Base-by-base conservation (phyloP, 805 yeast species). In the Ogataea neopini region DNA sequence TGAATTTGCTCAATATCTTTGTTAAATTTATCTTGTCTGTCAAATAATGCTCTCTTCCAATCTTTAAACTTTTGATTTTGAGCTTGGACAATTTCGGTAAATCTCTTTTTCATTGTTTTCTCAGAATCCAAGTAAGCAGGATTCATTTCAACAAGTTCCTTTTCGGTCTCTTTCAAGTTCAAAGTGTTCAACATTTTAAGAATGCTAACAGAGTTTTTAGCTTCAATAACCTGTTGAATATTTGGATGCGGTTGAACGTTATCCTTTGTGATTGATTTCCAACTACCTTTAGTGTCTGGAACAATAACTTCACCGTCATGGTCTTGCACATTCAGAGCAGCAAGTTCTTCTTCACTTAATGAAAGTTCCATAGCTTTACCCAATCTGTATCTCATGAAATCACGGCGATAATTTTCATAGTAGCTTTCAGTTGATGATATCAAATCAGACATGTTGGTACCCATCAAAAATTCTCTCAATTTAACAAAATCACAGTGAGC, bases 381-480 rank as follows among this genome's bases (percentile, higher is more conserved):
- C 36, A 64, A 44, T 51, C 67, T 54, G 50, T 59, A 64, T 35
- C 51, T 59, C 68, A 86, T 71, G 59, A 84, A 77, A 39, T 73
- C 74, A 17, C 71, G 62, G 38, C 96, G 78, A 68, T 80, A 88
- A 28, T 73, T 73, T 56, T 86, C 95, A 67, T 84, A 89, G 62
- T 86, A 80, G n/a, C 73, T 72, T 57, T 89, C 92, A 6, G 96
- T 88, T 6, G 89, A 74, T n/a, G 71, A 62, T 34, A 88, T 81
- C 54, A 91, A 75, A 60, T 90, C 96, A 42, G 86, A 76, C 85
- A 88, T 78, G 65, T 88, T 78, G 17, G 82, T 75, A 19, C 83
- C 75, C 67, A 91, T 72, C 41, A 91, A 69, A 32, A 88, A 67
- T 29, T 81, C 76, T 54, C 88, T 79, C 52, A 91, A 73, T 50